These are phyloP conservation scores for Paralagenidium karlingii DNA, from an alignment of 352 stramenopile genomes.

Conservation along the genomic window DNA sequence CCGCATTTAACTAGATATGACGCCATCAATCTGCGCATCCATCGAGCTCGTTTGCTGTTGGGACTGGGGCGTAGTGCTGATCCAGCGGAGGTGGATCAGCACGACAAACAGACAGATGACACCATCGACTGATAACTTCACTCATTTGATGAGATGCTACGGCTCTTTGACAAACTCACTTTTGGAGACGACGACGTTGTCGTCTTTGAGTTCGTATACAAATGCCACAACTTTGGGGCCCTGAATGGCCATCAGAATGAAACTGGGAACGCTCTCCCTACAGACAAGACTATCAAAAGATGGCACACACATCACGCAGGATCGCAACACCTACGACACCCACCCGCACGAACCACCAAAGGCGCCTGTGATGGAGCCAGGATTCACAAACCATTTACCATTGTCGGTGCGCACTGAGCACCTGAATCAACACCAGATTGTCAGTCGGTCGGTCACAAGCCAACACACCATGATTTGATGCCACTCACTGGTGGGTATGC, in stretches of 20 bases:
- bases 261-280: constrained; percentile 86
- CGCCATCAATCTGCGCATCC: no score
- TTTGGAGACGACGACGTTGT: constrained; percentile 81
- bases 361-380: constrained; percentile 94
- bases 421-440: constrained; percentile 10
- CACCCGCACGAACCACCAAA: constrained; percentile 60
- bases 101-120: no score
- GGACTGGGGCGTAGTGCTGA: no score
- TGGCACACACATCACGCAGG: neutral
- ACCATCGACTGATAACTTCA: no score
- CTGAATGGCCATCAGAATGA: constrained; percentile 97
- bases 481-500: constrained; percentile 86
- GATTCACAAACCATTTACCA: constrained; percentile 96
- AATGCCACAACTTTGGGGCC: constrained; percentile 94
- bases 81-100: no score
- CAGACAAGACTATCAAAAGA: neutral
- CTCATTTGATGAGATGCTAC: neutral
- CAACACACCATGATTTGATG: neutral
- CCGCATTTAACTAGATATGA: no score
- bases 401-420: constrained; percentile 87
- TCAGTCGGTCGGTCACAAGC: no score
- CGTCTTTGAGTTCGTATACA: constrained; percentile 88
- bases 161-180: constrained; percentile 73
- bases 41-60: no score
- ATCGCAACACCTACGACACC: neutral